Conservation (phyloP, 2,329 filamentous ascomycete genomes). For the Incumbomyces delicatus region DNA sequence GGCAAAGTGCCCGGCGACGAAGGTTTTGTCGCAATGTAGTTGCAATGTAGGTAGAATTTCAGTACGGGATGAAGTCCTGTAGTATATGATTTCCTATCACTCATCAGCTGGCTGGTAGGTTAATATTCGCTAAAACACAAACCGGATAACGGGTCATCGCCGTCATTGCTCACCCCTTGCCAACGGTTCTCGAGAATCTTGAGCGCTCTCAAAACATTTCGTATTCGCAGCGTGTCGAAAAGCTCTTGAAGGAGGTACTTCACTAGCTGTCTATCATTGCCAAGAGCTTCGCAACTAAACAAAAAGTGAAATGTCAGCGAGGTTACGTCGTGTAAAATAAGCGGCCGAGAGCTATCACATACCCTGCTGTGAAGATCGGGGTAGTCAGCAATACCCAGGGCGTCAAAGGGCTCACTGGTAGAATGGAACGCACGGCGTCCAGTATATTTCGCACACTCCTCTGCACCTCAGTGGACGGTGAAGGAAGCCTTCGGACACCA, state of each 20-base stretch:
- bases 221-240: constrained; percentile 32
- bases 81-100: too few relatives aligned
- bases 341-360: neutral
- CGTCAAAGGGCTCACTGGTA: constrained; percentile 30
- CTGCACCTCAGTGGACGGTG: too few relatives aligned
- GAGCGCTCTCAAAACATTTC: constrained; percentile 33
- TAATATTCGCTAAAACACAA: too few relatives aligned
- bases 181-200: constrained; percentile 28
- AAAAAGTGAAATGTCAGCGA: neutral
- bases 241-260: constrained; percentile 26
- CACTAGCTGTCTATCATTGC: constrained; percentile 28
- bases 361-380: constrained; percentile 34
- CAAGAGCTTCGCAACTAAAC: constrained; percentile 28
- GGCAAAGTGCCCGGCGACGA: too few relatives aligned
- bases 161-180: neutral
- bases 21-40: too few relatives aligned
- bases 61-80: too few relatives aligned
- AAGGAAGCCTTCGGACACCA: constrained; percentile 24
- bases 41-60: too few relatives aligned
- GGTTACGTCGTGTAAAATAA: neutral
- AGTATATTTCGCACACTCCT: constrained; percentile 26
- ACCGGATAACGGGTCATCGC: too few relatives aligned
- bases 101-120: too few relatives aligned
- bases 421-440: constrained; percentile 30
- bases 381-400: constrained; percentile 36